These are phyloP conservation scores for Boletellus ananiceps DNA, from an alignment of 768 basidiomycete genomes.

Conservation along the genomic window DNA sequence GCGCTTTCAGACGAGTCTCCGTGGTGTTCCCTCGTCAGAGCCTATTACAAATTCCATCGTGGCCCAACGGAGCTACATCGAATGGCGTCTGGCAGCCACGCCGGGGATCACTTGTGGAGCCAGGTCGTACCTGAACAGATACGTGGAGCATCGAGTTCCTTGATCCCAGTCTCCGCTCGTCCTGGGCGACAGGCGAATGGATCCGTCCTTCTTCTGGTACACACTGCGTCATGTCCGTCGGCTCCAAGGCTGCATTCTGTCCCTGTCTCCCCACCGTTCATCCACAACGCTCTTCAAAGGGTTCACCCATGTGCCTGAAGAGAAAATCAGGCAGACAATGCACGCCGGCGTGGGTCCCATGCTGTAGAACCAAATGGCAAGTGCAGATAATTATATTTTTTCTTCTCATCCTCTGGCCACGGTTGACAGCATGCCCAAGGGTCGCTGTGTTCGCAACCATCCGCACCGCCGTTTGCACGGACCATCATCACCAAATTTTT, in stretches of 20 bases:
- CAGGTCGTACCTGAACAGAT: conserved; percentile 9
- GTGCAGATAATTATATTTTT: background rate
- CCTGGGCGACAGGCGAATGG: conserved; percentile 2
- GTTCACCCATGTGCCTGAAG: conserved; percentile 6
- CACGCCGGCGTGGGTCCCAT: conserved; percentile 8
- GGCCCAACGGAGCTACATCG: conserved; percentile 15
- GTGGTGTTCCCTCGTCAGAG: conserved; percentile 23
- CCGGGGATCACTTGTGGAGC: conserved; percentile 18
- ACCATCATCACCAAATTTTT: background rate
- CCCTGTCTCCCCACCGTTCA: conserved; percentile 12
- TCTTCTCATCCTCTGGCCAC: background rate
- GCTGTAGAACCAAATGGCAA: background rate
- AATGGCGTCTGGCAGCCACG: conserved; percentile 8
- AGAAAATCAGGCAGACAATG: background rate
- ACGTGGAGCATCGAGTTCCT: conserved; percentile 18
- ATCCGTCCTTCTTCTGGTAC: background rate
- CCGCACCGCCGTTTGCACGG: conserved; percentile 2
- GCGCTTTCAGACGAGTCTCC: conserved; percentile 18
- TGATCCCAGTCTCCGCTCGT: conserved; percentile 19
- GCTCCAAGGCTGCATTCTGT: conserved; percentile 6
- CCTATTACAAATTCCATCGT: conserved; percentile 21
- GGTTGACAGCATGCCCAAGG: background rate
- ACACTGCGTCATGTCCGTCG: conserved; percentile 19
- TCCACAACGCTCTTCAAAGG: background rate
- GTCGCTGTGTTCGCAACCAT: background rate